Percentiles rank a stretch among this genome's conserved stretches.
phyloP scores from a whole-genome alignment of 2,329 filamentous ascomycete genomes.

The Geosmithia flava region DNA sequence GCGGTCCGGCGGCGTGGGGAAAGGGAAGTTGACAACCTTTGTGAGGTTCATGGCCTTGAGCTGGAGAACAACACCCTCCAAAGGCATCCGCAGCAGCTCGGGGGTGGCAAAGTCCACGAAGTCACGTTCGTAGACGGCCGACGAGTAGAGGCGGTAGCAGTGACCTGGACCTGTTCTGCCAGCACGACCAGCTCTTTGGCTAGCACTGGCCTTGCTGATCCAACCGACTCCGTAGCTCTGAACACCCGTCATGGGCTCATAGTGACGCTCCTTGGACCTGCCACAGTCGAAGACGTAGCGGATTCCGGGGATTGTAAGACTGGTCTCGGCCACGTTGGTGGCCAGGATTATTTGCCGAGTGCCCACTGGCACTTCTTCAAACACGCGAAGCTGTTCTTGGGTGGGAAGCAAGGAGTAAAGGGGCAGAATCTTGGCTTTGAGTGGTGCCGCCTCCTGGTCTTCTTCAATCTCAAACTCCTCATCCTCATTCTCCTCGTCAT shows the following conservation, averaged over 20 bases:
- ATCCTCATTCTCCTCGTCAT: constrained; percentile 43
- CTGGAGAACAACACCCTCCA: constrained; percentile 85
- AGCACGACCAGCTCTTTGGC: constrained; percentile 83
- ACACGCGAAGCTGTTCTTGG: constrained; percentile 81
- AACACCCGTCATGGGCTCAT: constrained; percentile 77
- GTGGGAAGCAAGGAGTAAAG: constrained; percentile 89
- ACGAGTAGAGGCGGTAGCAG: constrained; percentile 90
- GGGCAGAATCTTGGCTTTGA: constrained; percentile 79
- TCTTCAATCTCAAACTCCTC: constrained; percentile 61
- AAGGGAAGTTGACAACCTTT: constrained; percentile 86
- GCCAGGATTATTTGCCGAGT: constrained; percentile 79
- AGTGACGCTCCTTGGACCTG: constrained; percentile 81
- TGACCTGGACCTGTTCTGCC: constrained; percentile 93
- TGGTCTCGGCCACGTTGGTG: constrained; percentile 95
- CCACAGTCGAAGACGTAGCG: constrained; percentile 95
- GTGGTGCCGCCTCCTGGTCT: constrained; percentile 42
- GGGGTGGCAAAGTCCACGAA: constrained; percentile 79
- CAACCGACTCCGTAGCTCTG: constrained; percentile 92
- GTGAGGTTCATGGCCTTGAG: constrained; percentile 91
- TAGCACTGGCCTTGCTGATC: constrained; percentile 95
- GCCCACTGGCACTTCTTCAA: constrained; percentile 71
- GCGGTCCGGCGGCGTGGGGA: constrained; percentile 78
- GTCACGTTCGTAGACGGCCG: constrained; percentile 82
- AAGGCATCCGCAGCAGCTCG: constrained; percentile 80
- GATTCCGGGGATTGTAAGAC: constrained; percentile 89